Base-by-base conservation (phyloP, 805 yeast species). In the Zygoascus tannicola region DNA sequence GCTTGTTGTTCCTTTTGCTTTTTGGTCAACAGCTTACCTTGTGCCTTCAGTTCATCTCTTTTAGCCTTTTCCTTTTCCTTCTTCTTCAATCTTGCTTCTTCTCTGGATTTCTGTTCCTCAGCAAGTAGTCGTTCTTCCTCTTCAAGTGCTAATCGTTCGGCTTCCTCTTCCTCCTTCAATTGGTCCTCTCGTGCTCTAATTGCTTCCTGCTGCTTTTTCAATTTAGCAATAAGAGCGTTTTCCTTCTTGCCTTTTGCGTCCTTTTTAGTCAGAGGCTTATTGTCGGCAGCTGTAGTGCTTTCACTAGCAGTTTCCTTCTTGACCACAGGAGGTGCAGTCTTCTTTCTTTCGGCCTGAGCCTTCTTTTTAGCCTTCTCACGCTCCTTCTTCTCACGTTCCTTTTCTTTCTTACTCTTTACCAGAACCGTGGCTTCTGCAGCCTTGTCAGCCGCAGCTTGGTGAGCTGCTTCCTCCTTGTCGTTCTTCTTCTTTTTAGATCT, bases 1-100 rank as follows among this genome's bases (percentile, higher is more conserved):
- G 80, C 85, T 68, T 85, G 84, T 62, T 87, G 95, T 65, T 87
- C 95, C 67, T 84, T 86, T 72, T 92, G 98, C 62, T 88, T 90
- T 70, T 85, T 92, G 47, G 96, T 84, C 60, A 92, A 68, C 44
- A 81, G 78, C 62, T 92, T 92, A 59, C 99, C 99, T 67, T 90
- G 97, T 30, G 96, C 92, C 67, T 85, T 85, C 63, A 92, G 77
- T 67, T 85, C 90, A 57, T 92, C 98, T 53, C 76, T 81, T 71
- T 83, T 87, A 47, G 75, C 74, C 66, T 75, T 82, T 58, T 90
- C 97, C 62, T 78, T 84, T 65, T 92, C 98, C 57, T 80, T 85
- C 75, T 84, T 90, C 44, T 66, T 66, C n/a, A 54, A 53, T 41
- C 68, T 68, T 42, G 73, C 80, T 53, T 71, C 75, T 51, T 74